Evolutionary conservation across 1,284 basidiomycete species (phyloP), one percentile per base, ranked within the genome.

Genomic region (Ganoderma lingzhi): DNA sequence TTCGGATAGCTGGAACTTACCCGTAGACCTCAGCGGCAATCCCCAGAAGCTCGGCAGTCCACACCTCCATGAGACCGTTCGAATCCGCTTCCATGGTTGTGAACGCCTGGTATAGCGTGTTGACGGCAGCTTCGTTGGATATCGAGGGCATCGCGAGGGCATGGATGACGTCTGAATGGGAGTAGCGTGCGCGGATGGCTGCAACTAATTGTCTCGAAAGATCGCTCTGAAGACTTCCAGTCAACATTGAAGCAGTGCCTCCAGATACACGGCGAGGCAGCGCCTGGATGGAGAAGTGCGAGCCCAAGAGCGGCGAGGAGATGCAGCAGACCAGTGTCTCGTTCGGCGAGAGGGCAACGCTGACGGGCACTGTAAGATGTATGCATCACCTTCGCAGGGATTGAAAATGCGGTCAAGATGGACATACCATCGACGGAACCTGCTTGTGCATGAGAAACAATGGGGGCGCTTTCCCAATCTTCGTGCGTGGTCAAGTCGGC

Each of bases 1-100:
- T 5, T 28, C n/a, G 23, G n/a, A 32, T 1, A 42, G n/a, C 6
- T 6, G 4, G 12, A 53, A 71, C 82, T 65, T 71, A 87, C 88
- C 81, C 82, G 74, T 91, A 92, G 19, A 90, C 78, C 72, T 90
- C 90, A 28, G 88, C 81, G 2, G 83, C 82, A 23, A 87, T 77
- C 1, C 90, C 89, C 37, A 91, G 68, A 42, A 89, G 76, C 63
- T 88, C 85, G 72, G 81, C 80, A 3, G 81, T 83, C 80, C 76
- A 80, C 63, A 75, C 71, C 55, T 76, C 76, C 53, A 56, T 62
- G 19, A 73, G 62, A 6, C 77, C 78, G 62, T 65, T 70, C 12
- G 75, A 66, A 58, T 77, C 68, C 30, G 67, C 75, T 68, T 87
- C 85, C 64, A 88, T 77, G 9, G 85, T 77, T 4, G 78, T 71